Evolutionary conservation across 352 stramenopile species (phyloP).

Genomic region (Phytophthora idaei): DNA sequence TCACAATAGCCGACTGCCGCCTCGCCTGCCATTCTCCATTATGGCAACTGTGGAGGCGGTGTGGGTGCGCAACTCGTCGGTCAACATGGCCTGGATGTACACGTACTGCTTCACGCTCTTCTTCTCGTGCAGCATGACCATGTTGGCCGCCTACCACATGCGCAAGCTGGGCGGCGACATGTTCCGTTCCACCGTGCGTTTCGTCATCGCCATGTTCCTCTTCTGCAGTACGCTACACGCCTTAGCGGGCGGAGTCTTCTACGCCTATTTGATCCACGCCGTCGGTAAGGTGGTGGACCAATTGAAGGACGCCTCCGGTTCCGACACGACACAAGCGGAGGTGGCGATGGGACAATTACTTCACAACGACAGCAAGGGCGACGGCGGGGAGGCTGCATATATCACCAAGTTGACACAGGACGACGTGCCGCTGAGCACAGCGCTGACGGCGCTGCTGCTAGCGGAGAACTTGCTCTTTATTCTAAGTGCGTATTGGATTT

Average conservation of each 20-base stretch:
- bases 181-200: constrained; percentile 73
- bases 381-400: constrained; percentile 63
- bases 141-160: constrained; percentile 69
- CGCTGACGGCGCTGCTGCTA: constrained; percentile 53
- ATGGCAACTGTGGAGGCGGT: constrained; percentile 26
- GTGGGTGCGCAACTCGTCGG: constrained; percentile 30
- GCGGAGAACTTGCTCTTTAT: constrained; percentile 71
- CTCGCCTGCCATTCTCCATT: not conserved
- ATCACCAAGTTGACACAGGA: constrained; percentile 68
- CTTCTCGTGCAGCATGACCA: constrained; percentile 57
- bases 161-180: constrained; percentile 66
- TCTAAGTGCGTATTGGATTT: constrained; percentile 73
- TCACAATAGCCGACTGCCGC: not conserved
- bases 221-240: constrained; percentile 60
- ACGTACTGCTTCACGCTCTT: constrained; percentile 61
- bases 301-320: constrained; percentile 14
- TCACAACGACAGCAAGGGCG: constrained; percentile 47
- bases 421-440: constrained; percentile 40
- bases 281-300: constrained; percentile 33
- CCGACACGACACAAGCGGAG: constrained; percentile 11
- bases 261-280: constrained; percentile 55
- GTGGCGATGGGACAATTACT: constrained; percentile 36
- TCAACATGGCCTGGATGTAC: constrained; percentile 68
- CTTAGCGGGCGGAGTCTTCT: constrained; percentile 56
- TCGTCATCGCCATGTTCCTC: constrained; percentile 70